Evolutionary conservation across 129 eudicot species (phyloP), one percentile per base, ranked within the genome.

Genomic region (Kitagawia praeruptora): DNA sequence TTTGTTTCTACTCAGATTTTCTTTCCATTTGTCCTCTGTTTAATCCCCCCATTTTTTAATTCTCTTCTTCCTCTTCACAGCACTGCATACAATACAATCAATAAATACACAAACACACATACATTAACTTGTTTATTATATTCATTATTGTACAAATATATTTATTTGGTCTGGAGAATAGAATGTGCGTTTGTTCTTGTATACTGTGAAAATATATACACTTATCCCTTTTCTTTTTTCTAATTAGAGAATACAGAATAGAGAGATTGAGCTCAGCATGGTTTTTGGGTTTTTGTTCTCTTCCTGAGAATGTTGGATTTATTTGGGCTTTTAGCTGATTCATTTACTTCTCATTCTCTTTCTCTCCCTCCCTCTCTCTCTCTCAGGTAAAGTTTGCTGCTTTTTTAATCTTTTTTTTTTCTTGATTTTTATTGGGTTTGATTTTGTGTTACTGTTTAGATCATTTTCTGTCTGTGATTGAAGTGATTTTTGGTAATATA

Each of bases 371-470:
- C 1, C 15, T 45, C 1, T 12, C 42, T 71, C 40, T 25, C 54
- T 37, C 75, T 81, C 83, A 51, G 81, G 85, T 83, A 71, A 58
- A 69, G 81, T 74, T 51, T 78, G 46, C 81, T 64, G 78, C 77
- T 69, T 37, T 75, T 31, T 78, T 82, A 23, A n/a, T n/a, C n/a
- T 31, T 34, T 9, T 38, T 48, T 44, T 48, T 37, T 81, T 81
- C 79, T 79, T 81, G 74, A 37, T 44, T 21, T 58, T n/a, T 58
- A 4, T 46, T 37, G n/a, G 63, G 70, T 75, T 66, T 66, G 5
- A 74, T 71, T 48, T 38, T 34, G 2, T 70, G 5, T 41, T 41
- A 3, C 72, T 67, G 75, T 74, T 58, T 28, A 75, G 83, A 81
- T 51, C 76, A 54, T 82, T 38, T 74, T 82, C 1, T 46, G 2